Evolutionary conservation across 306 rosid species (phyloP).

Genomic region (Pyrus betulifolia): DNA sequence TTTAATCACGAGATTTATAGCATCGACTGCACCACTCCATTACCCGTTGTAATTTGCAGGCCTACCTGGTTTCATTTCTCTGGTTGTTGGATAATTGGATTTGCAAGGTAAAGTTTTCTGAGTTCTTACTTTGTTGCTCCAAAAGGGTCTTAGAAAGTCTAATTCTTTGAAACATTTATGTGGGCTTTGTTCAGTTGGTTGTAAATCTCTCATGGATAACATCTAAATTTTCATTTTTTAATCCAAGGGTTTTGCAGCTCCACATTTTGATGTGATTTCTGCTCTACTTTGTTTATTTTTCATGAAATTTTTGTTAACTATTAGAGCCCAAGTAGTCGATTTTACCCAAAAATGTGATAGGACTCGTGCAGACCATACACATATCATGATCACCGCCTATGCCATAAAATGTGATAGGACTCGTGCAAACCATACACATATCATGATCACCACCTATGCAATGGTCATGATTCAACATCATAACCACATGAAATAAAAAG

Average conservation of each 20-base stretch:
- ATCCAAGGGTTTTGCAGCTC: neutral
- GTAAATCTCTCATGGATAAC: neutral
- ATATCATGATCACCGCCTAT: too few species aligned
- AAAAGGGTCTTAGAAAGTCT: neutral
- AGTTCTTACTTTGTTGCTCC: neutral
- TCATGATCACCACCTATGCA: neutral
- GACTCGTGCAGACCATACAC: too few species aligned
- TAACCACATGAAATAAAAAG: neutral
- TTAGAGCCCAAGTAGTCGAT: too few species aligned
- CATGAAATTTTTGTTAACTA: neutral
- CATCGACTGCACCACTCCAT: too few species aligned
- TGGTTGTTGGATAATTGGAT: neutral
- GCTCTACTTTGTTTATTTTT: neutral
- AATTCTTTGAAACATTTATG: neutral
- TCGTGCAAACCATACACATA: too few species aligned
- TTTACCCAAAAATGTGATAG: too few species aligned
- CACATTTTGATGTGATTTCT: conserved; percentile 4
- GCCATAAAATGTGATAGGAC: too few species aligned
- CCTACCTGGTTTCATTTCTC: conserved; percentile 14
- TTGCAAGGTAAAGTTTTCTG: conserved; percentile 17
- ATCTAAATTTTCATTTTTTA: neutral
- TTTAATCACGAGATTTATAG: too few species aligned
- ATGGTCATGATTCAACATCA: conserved; percentile 17
- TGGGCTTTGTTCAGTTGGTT: conserved; percentile 16
- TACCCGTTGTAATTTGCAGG: neutral